Evolutionary conservation across 768 basidiomycete genomes (phyloP).

Genomic region (Suillus hirtellus): DNA sequence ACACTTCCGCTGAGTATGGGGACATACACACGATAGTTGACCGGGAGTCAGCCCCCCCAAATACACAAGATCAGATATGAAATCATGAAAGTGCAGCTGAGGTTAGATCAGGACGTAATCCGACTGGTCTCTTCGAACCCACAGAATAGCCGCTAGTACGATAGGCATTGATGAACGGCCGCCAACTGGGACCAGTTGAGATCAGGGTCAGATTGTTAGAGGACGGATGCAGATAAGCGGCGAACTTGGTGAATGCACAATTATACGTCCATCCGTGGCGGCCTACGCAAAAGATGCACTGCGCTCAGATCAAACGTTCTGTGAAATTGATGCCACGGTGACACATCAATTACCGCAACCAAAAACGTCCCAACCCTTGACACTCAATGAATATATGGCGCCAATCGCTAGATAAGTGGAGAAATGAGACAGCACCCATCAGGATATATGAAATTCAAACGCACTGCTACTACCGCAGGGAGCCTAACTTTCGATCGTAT

Average conservation of each 20-base stretch:
- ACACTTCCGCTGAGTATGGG: no score
- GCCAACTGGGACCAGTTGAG: neutral
- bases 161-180: neutral
- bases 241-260: neutral
- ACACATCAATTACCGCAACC: neutral
- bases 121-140: neutral
- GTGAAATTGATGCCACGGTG: neutral
- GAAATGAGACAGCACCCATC: neutral
- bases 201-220: neutral
- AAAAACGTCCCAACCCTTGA: neutral
- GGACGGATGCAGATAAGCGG: neutral
- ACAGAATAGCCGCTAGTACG: neutral
- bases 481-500: neutral
- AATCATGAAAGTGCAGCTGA: neutral
- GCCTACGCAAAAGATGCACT: neutral
- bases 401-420: neutral
- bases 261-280: neutral
- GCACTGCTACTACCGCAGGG: neutral
- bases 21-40: no score
- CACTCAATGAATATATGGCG: neutral
- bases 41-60: no score
- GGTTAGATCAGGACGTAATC: neutral
- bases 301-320: neutral
- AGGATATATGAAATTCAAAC: neutral
- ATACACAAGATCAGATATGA: no score